A percentile compares a stretch with the other conserved stretches of the same genome.
phyloP scores from a whole-genome alignment of 352 stramenopile species.

The Phytopythium mirpurense region DNA sequence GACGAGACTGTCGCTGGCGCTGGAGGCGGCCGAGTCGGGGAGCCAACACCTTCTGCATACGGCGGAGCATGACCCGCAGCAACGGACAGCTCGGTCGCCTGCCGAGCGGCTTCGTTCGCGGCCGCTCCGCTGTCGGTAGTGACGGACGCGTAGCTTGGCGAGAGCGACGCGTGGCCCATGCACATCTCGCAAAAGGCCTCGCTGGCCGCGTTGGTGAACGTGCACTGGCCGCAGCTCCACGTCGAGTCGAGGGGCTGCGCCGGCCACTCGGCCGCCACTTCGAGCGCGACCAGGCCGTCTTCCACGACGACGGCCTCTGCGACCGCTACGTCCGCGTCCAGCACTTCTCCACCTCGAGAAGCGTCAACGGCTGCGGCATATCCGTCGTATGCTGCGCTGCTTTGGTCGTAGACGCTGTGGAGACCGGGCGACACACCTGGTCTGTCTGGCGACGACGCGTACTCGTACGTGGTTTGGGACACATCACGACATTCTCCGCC shows the following conservation, averaged over 20 bases:
- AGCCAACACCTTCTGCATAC: too few species aligned
- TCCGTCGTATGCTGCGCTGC: background rate
- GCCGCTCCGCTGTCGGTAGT: background rate
- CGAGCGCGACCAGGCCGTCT: slow-evolving; percentile 8
- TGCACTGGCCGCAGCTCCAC: slow-evolving; percentile 58
- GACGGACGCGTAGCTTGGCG: slow-evolving; percentile 6
- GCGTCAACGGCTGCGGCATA: too few species aligned
- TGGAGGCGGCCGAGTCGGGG: background rate
- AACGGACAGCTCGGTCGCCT: background rate
- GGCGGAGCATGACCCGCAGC: too few species aligned
- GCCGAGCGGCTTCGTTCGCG: background rate
- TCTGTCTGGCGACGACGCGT: background rate
- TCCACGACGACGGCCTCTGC: slow-evolving; percentile 38
- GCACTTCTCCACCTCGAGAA: too few species aligned
- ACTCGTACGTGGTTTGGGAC: background rate
- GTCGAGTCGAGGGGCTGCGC: background rate
- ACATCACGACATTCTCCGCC: background rate
- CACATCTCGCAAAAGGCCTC: slow-evolving; percentile 66
- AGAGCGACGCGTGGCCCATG: slow-evolving; percentile 45
- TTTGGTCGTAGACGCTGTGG: background rate
- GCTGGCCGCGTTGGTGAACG: slow-evolving; percentile 46
- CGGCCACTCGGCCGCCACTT: background rate
- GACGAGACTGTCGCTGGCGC: background rate
- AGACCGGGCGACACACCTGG: too few species aligned
- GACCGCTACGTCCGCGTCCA: slow-evolving; percentile 33